A percentile compares a stretch with the other conserved stretches of the same genome.
Evolutionary conservation across 2,329 filamentous ascomycete genomes (phyloP).

Genomic region (Byssochlamys sp.): DNA sequence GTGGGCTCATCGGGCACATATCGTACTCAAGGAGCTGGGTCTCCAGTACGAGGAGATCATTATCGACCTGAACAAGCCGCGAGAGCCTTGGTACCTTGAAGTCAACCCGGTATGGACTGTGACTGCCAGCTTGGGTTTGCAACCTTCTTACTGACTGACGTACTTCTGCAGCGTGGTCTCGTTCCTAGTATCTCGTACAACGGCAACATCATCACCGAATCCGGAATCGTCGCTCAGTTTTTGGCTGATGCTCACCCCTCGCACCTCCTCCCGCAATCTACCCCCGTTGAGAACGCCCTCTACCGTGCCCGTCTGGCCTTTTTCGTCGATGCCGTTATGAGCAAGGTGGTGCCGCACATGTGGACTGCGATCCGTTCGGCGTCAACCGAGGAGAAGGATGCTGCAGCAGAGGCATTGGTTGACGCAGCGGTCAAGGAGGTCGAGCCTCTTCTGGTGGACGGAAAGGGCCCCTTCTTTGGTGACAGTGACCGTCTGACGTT

Average conservation of each 20-base stretch:
- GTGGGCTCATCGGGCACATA: constrained; percentile 67
- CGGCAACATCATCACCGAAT: constrained; percentile 64
- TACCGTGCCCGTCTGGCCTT: constrained; percentile 58
- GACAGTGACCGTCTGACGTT: constrained; percentile 57
- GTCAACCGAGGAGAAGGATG: constrained; percentile 42
- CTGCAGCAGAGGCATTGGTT: constrained; percentile 43
- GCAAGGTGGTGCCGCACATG: constrained; percentile 47
- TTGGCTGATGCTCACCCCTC: constrained; percentile 60
- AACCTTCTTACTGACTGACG: constrained; percentile 1
- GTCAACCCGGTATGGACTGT: constrained; percentile 54
- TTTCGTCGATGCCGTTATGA: constrained; percentile 61
- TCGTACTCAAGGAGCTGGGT: constrained; percentile 56
- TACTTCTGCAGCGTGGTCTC: constrained; percentile 49
- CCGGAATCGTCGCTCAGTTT: constrained; percentile 63
- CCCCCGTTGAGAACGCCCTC: constrained; percentile 47
- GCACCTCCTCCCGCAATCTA: constrained; percentile 50
- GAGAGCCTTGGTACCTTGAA: constrained; percentile 63
- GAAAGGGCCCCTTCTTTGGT: constrained; percentile 51
- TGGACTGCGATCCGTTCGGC: constrained; percentile 41
- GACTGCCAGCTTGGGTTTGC: background rate
- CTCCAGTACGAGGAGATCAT: constrained; percentile 60
- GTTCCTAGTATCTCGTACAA: constrained; percentile 62
- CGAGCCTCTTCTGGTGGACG: constrained; percentile 55
- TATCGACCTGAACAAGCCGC: constrained; percentile 60
- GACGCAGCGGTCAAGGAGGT: constrained; percentile 57